phyloP scores from a whole-genome alignment of 257 asterid genomes.

The Salvia splendens region DNA sequence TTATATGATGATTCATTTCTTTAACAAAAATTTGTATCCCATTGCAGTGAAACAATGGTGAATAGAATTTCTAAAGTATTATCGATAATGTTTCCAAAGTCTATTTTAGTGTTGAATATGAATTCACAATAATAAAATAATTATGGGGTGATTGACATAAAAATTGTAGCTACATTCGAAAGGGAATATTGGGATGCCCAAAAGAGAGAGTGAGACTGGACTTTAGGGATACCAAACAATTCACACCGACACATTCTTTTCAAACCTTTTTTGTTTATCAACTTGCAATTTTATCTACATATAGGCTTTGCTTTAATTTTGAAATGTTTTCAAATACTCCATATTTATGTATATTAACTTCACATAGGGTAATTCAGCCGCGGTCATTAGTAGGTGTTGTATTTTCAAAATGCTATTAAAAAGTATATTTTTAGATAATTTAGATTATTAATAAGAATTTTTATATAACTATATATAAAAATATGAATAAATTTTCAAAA shows the following conservation, averaged over 20 bases:
- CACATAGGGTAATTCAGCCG: too few relatives aligned
- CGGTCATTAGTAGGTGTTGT: too few relatives aligned
- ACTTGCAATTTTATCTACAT: constrained; percentile 17
- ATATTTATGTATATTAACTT: too few relatives aligned
- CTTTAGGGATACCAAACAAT: constrained; percentile 34
- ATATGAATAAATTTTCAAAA: too few relatives aligned
- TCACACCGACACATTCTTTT: constrained; percentile 40
- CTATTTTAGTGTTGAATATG: not conserved
- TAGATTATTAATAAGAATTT: too few relatives aligned
- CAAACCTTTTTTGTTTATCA: not conserved
- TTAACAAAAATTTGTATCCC: too few relatives aligned
- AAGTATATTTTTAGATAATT: too few relatives aligned
- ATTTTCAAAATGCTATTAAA: too few relatives aligned
- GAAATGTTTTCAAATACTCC: too few relatives aligned
- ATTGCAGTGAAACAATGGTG: not conserved
- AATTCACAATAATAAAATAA: not conserved
- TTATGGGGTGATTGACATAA: constrained; percentile 21
- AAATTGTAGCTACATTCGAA: constrained; percentile 10
- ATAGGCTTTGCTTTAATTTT: too few relatives aligned
- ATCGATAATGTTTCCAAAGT: not conserved
- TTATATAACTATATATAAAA: too few relatives aligned
- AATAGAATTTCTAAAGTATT: not conserved
- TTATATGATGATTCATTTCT: too few relatives aligned
- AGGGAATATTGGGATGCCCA: constrained; percentile 44
- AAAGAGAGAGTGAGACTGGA: constrained; percentile 33